Evolutionary conservation across 768 basidiomycete genomes (phyloP).

Genomic region (Auricularia sp.): DNA sequence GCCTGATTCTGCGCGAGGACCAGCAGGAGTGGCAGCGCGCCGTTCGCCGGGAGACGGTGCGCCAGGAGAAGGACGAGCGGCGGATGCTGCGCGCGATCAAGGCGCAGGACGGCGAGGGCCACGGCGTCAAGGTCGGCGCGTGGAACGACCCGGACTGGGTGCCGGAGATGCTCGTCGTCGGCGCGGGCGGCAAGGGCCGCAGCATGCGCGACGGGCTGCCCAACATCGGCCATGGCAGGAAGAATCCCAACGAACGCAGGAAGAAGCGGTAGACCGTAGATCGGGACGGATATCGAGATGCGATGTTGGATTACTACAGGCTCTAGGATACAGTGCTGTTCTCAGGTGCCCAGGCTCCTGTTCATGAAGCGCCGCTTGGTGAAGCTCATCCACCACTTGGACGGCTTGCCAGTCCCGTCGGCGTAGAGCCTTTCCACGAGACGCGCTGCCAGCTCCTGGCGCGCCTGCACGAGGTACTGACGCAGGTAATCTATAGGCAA

Average conservation of each 20-base stretch:
- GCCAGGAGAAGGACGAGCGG: conserved; percentile 68
- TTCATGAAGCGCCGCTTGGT: conserved; percentile 96
- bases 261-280: conserved; percentile 16
- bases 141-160: conserved; percentile 98
- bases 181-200: conserved; percentile 63
- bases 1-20: conserved; percentile 86
- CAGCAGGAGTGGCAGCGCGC: conserved; percentile 81
- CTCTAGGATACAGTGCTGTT: not conserved
- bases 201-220: conserved; percentile 56
- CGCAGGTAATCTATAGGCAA: conserved; percentile 64
- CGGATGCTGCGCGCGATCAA: conserved; percentile 54
- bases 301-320: not conserved
- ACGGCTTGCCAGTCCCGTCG: conserved; percentile 87
- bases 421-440: conserved; percentile 84
- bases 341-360: conserved; percentile 64
- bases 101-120: conserved; percentile 32
- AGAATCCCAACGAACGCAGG: conserved; percentile 76
- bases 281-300: not conserved
- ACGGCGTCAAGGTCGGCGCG: conserved; percentile 46
- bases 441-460: conserved; percentile 83
- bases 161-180: conserved; percentile 63
- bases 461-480: conserved; percentile 82
- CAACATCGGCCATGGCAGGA: conserved; percentile 73
- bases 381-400: conserved; percentile 99
- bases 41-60: conserved; percentile 62